Base-by-base conservation (phyloP, 495 filamentous ascomycete species). In the Penicillium coprophilum region DNA sequence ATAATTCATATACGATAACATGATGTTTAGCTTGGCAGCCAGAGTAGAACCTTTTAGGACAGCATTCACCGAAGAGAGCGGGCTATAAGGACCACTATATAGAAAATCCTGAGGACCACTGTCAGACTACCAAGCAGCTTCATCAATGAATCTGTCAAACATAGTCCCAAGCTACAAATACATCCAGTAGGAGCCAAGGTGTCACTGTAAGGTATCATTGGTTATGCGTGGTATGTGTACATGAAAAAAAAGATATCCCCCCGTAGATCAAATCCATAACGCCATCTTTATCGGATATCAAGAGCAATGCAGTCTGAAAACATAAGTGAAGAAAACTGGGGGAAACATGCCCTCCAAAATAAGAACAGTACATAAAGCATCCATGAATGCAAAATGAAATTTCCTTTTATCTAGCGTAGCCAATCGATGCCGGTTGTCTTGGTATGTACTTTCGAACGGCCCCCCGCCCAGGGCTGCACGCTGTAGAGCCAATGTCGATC, bases 401-500 rank as follows among this genome's bases (percentile, higher is more conserved):
- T 15, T 15, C 19, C 36, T 51, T 44, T 60, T 53, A 76, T 23
- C 61, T 62, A 12, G 70, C 71, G 59, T 74, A 76, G 12, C 73
- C 73, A 21, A 68, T 71, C 3, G 65, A 54, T 1, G 59, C 65
- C 19, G 67, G 55, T 12, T 60, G n/a, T 7, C 61, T 50, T 7
- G 68, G 65, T 5, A 59, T 58, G 24, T 66, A 70, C 51, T 64
- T 66, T 10, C 68, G 65, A 43, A 66, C 50, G 7, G 65, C 63
- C 11, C 53, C 61, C 10, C 75, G 64, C 19, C 63, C 60, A 28
- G 61, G 62, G 47, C 63, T 75, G 49, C 71, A 72, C 6, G 64
- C 69, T 4, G 67, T 70, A 31, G 72, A 70, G 8, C 90, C 91
- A 56, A 96, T 88, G 71, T 96, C 89, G 59, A 96, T 96, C 28